Evolutionary conservation across 164 flowering plant species (phyloP).

Genomic region (Warburgia ugandensis): DNA sequence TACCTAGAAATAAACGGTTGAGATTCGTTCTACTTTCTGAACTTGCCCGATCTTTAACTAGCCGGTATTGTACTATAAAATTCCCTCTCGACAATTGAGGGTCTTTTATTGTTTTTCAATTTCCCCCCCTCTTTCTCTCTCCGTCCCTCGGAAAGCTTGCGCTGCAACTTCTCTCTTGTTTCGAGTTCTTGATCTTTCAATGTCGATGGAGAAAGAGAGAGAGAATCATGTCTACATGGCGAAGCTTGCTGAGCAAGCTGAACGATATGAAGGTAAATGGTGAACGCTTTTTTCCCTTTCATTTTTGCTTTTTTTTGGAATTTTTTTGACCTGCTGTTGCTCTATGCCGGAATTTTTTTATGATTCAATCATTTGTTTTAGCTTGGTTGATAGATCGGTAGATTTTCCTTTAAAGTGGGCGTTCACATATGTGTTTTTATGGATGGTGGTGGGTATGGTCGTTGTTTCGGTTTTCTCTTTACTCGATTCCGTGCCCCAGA

Average conservation of each 20-base stretch:
- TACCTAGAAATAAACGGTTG: not conserved
- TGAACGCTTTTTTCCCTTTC: not conserved
- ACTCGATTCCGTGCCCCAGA: too few species aligned
- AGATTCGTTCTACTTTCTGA: not conserved
- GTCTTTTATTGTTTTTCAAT: not conserved
- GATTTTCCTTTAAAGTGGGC: too few species aligned
- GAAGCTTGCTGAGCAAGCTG: conserved; percentile 19
- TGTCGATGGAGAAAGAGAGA: conserved; percentile 22
- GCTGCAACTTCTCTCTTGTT: not conserved
- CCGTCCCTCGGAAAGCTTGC: not conserved
- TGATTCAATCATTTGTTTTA: too few species aligned
- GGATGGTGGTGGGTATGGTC: too few species aligned
- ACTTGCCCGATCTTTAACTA: not conserved
- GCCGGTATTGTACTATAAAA: not conserved
- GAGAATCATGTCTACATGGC: conserved; percentile 23
- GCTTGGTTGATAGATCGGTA: too few species aligned
- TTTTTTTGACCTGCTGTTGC: not conserved
- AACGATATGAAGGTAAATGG: conserved; percentile 17
- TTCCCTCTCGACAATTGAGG: not conserved
- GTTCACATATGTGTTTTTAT: too few species aligned
- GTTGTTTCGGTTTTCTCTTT: too few species aligned
- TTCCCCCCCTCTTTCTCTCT: not conserved
- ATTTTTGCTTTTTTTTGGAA: not conserved
- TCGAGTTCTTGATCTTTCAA: not conserved
- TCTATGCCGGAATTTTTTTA: not conserved